Conservation (phyloP, 495 filamentous ascomycete species). For the Extremus antarcticus region DNA sequence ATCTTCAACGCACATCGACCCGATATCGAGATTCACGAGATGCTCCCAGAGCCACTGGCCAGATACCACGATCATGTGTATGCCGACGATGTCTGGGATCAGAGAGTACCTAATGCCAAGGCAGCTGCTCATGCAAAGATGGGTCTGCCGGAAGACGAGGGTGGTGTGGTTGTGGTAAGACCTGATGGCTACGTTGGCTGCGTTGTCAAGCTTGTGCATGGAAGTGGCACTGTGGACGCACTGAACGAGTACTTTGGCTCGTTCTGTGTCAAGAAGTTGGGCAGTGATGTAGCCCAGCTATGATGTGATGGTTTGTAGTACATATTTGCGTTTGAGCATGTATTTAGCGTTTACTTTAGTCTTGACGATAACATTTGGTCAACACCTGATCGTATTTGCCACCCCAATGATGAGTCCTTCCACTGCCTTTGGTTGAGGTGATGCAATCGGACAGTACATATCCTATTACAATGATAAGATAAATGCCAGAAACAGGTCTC, state of each 20-base stretch:
- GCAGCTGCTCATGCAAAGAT: conserved; percentile 79
- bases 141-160: conserved; percentile 60
- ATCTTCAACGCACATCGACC: conserved; percentile 56
- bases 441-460: too few relatives aligned
- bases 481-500: too few relatives aligned
- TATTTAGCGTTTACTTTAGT: not conserved
- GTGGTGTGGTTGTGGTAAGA: conserved; percentile 69
- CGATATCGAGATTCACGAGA: conserved; percentile 50
- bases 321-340: not conserved
- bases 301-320: not conserved
- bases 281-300: conserved; percentile 22
- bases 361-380: too few relatives aligned
- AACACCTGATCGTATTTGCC: too few relatives aligned
- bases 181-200: conserved; percentile 81
- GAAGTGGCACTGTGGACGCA: conserved; percentile 66
- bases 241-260: conserved; percentile 71
- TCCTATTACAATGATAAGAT: too few relatives aligned
- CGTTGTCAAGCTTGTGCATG: conserved; percentile 58
- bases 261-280: conserved; percentile 38
- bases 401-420: too few relatives aligned
- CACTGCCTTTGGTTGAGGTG: too few relatives aligned
- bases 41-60: conserved; percentile 56
- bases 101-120: conserved; percentile 51
- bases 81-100: conserved; percentile 72
- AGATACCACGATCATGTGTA: conserved; percentile 77